Percentiles rank a stretch among this genome's conserved stretches.
Conservation (phyloP, 2,329 filamentous ascomycete species). For the Fusarium xylarioides region DNA sequence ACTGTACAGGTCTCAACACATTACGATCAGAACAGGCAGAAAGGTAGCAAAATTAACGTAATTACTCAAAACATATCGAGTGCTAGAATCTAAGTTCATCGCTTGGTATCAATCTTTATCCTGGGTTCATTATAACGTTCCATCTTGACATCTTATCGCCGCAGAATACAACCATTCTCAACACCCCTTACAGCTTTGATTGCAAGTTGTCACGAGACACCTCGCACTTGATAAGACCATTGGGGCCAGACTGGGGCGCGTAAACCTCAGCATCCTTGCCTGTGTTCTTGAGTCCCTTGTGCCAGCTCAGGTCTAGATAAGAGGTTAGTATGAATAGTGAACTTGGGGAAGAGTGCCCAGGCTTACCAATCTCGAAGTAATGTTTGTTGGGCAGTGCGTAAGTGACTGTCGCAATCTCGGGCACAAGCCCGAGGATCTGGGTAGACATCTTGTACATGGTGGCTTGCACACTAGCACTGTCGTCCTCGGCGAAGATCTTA, state of each 20-base stretch:
- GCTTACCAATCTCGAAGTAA: constrained; percentile 93
- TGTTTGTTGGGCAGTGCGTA: constrained; percentile 97
- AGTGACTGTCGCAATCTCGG: constrained; percentile 75
- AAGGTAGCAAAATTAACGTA: background rate
- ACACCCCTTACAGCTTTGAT: constrained; percentile 3
- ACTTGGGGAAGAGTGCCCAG: background rate
- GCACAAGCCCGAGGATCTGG: constrained; percentile 79
- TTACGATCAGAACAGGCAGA: background rate
- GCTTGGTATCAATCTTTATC: constrained; percentile 34
- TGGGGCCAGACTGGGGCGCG: constrained; percentile 90
- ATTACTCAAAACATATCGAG: background rate
- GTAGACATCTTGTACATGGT: constrained; percentile 99
- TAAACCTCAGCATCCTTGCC: constrained; percentile 96
- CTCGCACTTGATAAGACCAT: constrained; percentile 94
- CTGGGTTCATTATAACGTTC: constrained; percentile 28
- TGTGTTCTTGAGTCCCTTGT: constrained; percentile 94
- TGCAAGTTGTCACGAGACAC: constrained; percentile 67
- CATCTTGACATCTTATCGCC: constrained; percentile 17
- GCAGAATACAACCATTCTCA: constrained; percentile 3
- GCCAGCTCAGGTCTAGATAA: constrained; percentile 85
- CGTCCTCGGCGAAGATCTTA: constrained; percentile 87
- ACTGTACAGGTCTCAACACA: too few species aligned
- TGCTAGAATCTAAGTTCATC: constrained; percentile 8
- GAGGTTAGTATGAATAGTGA: constrained; percentile 28
- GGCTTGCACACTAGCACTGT: constrained; percentile 91